Base-by-base conservation (phyloP, 148 eudicot genomes). In the Arctostaphylos glauca region DNA sequence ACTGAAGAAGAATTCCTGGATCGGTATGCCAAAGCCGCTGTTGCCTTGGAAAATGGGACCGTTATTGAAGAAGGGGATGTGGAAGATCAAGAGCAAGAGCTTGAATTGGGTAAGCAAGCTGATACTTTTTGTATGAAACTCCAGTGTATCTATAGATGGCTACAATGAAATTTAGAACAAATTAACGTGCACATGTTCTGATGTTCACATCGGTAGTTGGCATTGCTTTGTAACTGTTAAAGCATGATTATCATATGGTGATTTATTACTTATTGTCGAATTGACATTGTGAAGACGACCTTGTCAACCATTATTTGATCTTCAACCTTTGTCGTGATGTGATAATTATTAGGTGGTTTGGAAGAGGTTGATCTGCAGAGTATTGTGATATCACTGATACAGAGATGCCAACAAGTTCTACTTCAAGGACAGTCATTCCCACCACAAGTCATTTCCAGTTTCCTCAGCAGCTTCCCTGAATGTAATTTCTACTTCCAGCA, bases 1-100 rank as follows among this genome's bases (percentile, higher is more conserved):
- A 93, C 95, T 49, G 95, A 93, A 89, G 94, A 93, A 81, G 92
- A 93, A 77, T 93, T 93, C 84, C 84, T 93, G 49, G 87, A 92
- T 83, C 90, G 97, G 85, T 93, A 91, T 80, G 97, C 97, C 52
- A 84, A 93, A 81, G 92, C 94, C 78, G 97, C 97, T 46, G 87
- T 87, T 31, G 90, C 84, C 71, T 84, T 93, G 90, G 95, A 92
- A 86, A 83, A 88, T 80, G 94, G 92, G 52, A 85, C 90, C 43
- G 60, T 75, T 59, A 74, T 86, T 56, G 94, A 92, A 86, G 97
- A 93, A 78, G 94, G 85, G 56, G 95, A 91, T 62, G 80, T 83
- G 6, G 94, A 92, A 78, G 92, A 91, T 86, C 88, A 85, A 73
- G 95, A 90, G 68, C 88, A 86, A 81, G 93, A 89, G 56, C 90